Evolutionary conservation across 2,329 filamentous ascomycete species (phyloP), one percentile per base, ranked within the genome.

Genomic region (Colletotrichum shisoi): DNA sequence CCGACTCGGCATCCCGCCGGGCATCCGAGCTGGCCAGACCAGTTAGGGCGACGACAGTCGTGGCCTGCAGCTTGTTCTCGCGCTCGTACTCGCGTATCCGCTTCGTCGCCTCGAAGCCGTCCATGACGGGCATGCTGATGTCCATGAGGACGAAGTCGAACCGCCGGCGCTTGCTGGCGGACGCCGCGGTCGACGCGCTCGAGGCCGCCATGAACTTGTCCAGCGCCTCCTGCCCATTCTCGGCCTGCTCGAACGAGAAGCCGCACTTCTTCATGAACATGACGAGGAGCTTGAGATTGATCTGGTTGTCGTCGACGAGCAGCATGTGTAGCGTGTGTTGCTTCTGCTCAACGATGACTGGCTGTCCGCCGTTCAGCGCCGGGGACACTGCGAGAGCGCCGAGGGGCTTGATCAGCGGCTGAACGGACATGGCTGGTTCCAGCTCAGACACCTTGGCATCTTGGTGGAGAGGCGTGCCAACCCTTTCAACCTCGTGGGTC

Each of bases 111-210:
- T 81, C 80, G 15, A 84, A 75, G 0, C 83, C 83, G 69, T 87
- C 80, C 70, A 87, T 81, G 4, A 86, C 76, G 0, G 85, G 85
- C 85, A 87, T 87, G 73, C 79, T 82, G 7, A 86, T 80, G 69
- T 87, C 85, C 78, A 80, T 80, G 1, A 80, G 71, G 2, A 80
- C 69, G 27, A 74, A 78, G 56, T 77, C 76, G 45, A 79, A 80
- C 2, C 46, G 69, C 3, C 62, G 67, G 5, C 62, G 64, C 7
- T 53, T 57, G 24, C 64, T 62, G 40, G 69, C 52, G 7, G 2
- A 44, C n/a, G 59, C 15, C 1, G 17, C n/a, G 8, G n/a, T 42
- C 19, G 24, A 53, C 1, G 39, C 21, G 15, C 46, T 69, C n/a
- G 57, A 70, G 13, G 75, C 71, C 11, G 72, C 70, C 53, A 77